A percentile compares a stretch with the other conserved stretches of the same genome.
phyloP scores from a whole-genome alignment of 176 grass and related monocot species.

The Aegilops tauschii region DNA sequence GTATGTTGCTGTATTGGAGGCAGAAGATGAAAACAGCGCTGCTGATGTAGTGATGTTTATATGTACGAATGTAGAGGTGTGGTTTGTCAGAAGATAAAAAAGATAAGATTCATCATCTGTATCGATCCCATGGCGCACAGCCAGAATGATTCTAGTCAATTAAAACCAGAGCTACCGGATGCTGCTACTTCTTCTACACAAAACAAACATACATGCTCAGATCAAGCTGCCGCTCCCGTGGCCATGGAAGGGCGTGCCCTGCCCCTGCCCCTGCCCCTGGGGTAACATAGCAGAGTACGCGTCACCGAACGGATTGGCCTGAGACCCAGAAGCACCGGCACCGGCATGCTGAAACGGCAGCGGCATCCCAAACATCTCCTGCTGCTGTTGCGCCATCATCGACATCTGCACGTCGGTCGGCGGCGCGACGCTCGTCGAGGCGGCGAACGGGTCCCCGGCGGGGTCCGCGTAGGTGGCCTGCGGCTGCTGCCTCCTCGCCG shows the following conservation, averaged over 20 bases:
- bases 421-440: constrained; percentile 42
- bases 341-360: constrained; percentile 16
- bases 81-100: too few species aligned
- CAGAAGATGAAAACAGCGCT: too few species aligned
- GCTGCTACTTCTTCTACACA: neutral
- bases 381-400: constrained; percentile 55
- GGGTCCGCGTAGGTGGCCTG: neutral
- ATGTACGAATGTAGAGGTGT: too few species aligned
- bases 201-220: constrained; percentile 14
- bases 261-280: neutral
- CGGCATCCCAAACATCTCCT: constrained; percentile 45
- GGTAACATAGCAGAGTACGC: constrained; percentile 25
- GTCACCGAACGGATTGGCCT: constrained; percentile 57
- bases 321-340: neutral
- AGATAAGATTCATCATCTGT: too few species aligned
- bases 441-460: constrained; percentile 57
- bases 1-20: too few species aligned
- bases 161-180: neutral
- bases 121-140: neutral
- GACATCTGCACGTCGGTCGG: constrained; percentile 69
- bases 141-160: neutral
- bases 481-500: constrained; percentile 35
- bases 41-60: too few species aligned
- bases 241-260: constrained; percentile 23
- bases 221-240: constrained; percentile 60